phyloP scores from a whole-genome alignment of 2,329 filamentous ascomycete genomes.

The Trichoderma brevicompactum region DNA sequence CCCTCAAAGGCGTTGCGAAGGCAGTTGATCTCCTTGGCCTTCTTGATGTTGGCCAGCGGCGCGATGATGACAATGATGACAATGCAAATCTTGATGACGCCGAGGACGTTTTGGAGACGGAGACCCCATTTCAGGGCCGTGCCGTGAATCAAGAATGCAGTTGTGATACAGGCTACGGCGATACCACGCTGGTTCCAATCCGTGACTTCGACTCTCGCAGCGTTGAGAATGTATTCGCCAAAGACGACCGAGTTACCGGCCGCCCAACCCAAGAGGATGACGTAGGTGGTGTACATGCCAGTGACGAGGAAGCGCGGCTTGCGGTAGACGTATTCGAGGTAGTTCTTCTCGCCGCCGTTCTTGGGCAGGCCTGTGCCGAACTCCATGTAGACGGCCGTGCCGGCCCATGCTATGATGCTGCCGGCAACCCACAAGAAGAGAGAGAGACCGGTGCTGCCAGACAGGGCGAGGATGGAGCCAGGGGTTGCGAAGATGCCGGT shows the following conservation, averaged over 20 bases:
- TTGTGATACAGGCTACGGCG: conserved; percentile 68
- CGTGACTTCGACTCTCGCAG: conserved; percentile 63
- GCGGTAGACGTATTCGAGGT: conserved; percentile 67
- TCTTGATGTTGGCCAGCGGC: conserved; percentile 64
- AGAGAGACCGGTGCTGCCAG: conserved; percentile 64
- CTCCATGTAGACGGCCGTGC: conserved; percentile 68
- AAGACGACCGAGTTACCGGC: conserved; percentile 71
- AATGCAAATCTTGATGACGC: conserved; percentile 67
- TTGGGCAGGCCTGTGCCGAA: conserved; percentile 67
- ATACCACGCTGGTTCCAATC: conserved; percentile 71
- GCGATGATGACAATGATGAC: conserved; percentile 67
- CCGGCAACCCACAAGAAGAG: conserved; percentile 67
- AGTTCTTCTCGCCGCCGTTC: conserved; percentile 70
- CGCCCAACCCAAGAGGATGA: conserved; percentile 67
- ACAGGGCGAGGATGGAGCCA: conserved; percentile 58
- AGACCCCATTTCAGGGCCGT: conserved; percentile 68
- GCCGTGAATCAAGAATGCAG: conserved; percentile 68
- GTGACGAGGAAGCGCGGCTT: conserved; percentile 65
- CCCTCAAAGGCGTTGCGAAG: conserved; percentile 67
- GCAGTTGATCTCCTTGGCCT: conserved; percentile 62
- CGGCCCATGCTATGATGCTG: conserved; percentile 64
- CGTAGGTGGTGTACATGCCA: conserved; percentile 63
- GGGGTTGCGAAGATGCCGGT: conserved; percentile 71
- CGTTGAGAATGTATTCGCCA: conserved; percentile 71
- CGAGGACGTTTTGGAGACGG: conserved; percentile 68